These are phyloP conservation scores for Ascocoryne sarcoides DNA, from an alignment of 2,329 filamentous ascomycete species.

Conservation along the genomic window DNA sequence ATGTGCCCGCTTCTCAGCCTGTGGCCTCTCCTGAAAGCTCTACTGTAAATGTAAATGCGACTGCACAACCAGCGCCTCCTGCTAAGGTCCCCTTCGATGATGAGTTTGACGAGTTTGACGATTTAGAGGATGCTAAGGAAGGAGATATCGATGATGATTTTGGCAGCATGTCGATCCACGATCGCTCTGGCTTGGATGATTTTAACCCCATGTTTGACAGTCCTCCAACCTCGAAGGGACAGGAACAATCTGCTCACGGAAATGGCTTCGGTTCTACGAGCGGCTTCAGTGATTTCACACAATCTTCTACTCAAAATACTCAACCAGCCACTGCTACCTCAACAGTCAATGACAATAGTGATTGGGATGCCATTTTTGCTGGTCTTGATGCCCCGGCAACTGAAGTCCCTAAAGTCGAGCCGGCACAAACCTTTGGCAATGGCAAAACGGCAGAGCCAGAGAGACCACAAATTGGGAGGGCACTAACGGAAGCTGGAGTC, in stretches of 20 bases:
- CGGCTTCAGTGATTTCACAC: constrained; percentile 38
- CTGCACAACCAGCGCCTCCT: constrained; percentile 29
- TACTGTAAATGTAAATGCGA: constrained; percentile 21
- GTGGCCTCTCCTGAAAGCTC: constrained; percentile 19
- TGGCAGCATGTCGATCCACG: constrained; percentile 53
- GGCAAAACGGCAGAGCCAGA: constrained; percentile 12
- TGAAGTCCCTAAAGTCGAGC: constrained; percentile 17
- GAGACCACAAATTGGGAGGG: constrained; percentile 49
- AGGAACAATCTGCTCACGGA: constrained; percentile 17
- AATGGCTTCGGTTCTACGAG: constrained; percentile 21
- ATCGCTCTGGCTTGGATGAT: constrained; percentile 60
- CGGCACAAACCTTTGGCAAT: constrained; percentile 3
- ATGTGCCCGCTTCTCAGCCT: constrained; percentile 36
- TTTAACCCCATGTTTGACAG: constrained; percentile 80
- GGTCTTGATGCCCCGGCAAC: constrained; percentile 49
- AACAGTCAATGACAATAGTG: constrained; percentile 48
- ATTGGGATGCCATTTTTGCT: constrained; percentile 94
- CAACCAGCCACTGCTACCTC: constrained; percentile 26
- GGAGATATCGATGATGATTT: constrained; percentile 73
- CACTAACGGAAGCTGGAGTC: constrained; percentile 63
- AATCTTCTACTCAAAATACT: constrained; percentile 37
- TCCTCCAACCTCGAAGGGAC: constrained; percentile 27
- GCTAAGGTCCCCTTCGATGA: constrained; percentile 56
- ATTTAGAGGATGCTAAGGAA: constrained; percentile 76
- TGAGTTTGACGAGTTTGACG: constrained; percentile 75